phyloP scores from a whole-genome alignment of 768 basidiomycete genomes.

The Calocybe gangraenosa region DNA sequence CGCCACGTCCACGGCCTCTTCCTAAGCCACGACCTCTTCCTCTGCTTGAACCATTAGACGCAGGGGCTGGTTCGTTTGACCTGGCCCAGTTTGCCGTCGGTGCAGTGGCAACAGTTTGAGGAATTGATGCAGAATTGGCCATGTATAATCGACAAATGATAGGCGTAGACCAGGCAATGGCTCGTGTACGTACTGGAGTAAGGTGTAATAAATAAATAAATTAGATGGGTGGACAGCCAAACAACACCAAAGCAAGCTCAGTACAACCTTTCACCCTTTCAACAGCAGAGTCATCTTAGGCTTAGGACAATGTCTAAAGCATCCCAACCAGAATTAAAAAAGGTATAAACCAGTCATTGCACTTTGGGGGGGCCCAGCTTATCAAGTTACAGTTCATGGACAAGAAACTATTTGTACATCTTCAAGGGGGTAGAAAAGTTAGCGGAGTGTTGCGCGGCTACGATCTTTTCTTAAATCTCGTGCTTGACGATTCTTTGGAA shows the following conservation, averaged over 20 bases:
- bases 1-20: slow-evolving; percentile 30
- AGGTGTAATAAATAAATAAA: neutral
- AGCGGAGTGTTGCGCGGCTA: slow-evolving; percentile 94
- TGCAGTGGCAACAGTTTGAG: slow-evolving; percentile 22
- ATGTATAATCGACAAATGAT: slow-evolving; percentile 25
- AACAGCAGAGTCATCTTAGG: slow-evolving; percentile 18
- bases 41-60: slow-evolving; percentile 41
- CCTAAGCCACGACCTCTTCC: slow-evolving; percentile 29
- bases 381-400: slow-evolving; percentile 99
- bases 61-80: slow-evolving; percentile 42
- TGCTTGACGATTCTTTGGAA: slow-evolving; percentile 93
- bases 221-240: slow-evolving; percentile 21
- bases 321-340: slow-evolving; percentile 96
- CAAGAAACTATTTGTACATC: slow-evolving; percentile 90
- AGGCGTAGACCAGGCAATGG: neutral
- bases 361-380: no score
- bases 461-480: slow-evolving; percentile 97
- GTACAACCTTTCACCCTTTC: slow-evolving; percentile 1
- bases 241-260: slow-evolving; percentile 29
- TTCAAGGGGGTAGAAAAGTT: slow-evolving; percentile 94
- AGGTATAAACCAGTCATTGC: slow-evolving; percentile 49
- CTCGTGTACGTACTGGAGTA: no score
- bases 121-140: slow-evolving; percentile 35
- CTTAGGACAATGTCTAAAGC: slow-evolving; percentile 81
- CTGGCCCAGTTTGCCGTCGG: slow-evolving; percentile 38